These are phyloP conservation scores for Thoreauomyces humboldtii DNA, from an alignment of 192 early-diverging fungal genomes.

Conservation along the genomic window DNA sequence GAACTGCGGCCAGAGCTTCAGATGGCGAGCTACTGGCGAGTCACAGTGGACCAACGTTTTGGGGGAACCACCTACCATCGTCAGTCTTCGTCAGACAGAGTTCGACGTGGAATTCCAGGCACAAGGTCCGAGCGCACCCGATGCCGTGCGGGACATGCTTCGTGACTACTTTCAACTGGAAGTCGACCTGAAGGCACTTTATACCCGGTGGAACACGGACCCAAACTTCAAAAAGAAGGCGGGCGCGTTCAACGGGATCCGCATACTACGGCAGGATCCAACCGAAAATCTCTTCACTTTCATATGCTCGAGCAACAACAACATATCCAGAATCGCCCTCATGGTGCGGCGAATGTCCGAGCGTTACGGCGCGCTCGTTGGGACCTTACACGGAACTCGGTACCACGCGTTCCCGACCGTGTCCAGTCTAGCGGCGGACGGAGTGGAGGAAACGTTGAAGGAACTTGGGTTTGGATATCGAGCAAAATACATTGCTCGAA, in stretches of 20 bases:
- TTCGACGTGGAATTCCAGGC: slow-evolving; percentile 21
- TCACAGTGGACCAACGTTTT: slow-evolving; percentile 65
- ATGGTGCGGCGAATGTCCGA: slow-evolving; percentile 62
- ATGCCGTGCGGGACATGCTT: slow-evolving; percentile 40
- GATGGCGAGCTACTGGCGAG: slow-evolving; percentile 71
- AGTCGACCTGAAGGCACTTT: slow-evolving; percentile 53
- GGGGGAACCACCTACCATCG: slow-evolving; percentile 26
- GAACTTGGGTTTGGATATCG: slow-evolving; percentile 91
- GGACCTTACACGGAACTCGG: slow-evolving; percentile 15
- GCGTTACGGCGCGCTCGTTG: slow-evolving; percentile 24
- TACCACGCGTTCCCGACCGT: slow-evolving; percentile 75
- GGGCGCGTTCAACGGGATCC: slow-evolving; percentile 57
- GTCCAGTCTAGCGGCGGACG: slow-evolving; percentile 45
- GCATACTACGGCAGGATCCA: slow-evolving; percentile 80
- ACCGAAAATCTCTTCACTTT: slow-evolving; percentile 86
- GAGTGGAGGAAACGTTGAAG: slow-evolving; percentile 65
- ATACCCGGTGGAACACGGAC: slow-evolving; percentile 58
- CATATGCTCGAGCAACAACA: slow-evolving; percentile 93
- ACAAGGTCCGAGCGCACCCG: slow-evolving; percentile 16
- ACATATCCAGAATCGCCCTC: slow-evolving; percentile 83
- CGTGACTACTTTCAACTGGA: slow-evolving; percentile 85
- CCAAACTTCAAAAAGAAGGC: slow-evolving; percentile 65
- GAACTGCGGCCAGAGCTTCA: slow-evolving; percentile 86
- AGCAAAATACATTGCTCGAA: slow-evolving; percentile 83
- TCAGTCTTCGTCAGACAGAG: slow-evolving; percentile 5